Conservation (phyloP, 495 filamentous ascomycete genomes). For the Podospora sp. region DNA sequence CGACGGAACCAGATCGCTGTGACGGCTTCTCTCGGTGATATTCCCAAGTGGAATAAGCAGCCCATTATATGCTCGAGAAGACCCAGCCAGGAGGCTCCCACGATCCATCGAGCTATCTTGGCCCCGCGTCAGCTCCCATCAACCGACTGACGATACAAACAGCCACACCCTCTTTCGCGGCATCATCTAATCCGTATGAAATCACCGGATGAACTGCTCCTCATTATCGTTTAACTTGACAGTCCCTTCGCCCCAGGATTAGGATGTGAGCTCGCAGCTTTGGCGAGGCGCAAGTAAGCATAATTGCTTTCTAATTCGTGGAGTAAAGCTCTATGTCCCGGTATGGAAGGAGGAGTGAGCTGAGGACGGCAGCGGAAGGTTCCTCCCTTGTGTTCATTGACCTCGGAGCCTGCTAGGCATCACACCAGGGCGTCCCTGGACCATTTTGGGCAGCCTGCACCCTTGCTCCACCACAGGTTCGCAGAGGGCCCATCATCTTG, state of each 20-base stretch:
- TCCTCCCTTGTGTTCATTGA: background rate
- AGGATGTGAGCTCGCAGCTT: slow-evolving; percentile 9
- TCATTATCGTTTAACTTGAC: slow-evolving; percentile 12
- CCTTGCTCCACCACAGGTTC: background rate
- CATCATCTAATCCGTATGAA: slow-evolving; percentile 20
- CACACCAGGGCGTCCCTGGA: background rate
- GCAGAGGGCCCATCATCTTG: background rate
- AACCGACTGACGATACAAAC: background rate
- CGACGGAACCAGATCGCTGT: slow-evolving; percentile 9
- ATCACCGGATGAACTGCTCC: slow-evolving; percentile 23
- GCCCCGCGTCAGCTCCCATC: background rate
- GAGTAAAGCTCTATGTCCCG: slow-evolving; percentile 11
- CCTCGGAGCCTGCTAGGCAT: background rate
- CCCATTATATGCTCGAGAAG: background rate
- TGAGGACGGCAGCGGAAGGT: background rate
- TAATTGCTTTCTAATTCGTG: slow-evolving; percentile 11
- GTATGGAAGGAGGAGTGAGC: background rate
- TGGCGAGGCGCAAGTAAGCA: background rate
- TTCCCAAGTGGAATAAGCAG: slow-evolving; percentile 18
- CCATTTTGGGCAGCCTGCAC: background rate
- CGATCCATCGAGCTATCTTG: background rate
- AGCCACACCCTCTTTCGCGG: slow-evolving; percentile 15
- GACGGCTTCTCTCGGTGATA: background rate
- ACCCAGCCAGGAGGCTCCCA: background rate
- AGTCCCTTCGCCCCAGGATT: slow-evolving; percentile 1